phyloP scores from a whole-genome alignment of 192 early-diverging fungal genomes.

The Backusella morwellensis region DNA sequence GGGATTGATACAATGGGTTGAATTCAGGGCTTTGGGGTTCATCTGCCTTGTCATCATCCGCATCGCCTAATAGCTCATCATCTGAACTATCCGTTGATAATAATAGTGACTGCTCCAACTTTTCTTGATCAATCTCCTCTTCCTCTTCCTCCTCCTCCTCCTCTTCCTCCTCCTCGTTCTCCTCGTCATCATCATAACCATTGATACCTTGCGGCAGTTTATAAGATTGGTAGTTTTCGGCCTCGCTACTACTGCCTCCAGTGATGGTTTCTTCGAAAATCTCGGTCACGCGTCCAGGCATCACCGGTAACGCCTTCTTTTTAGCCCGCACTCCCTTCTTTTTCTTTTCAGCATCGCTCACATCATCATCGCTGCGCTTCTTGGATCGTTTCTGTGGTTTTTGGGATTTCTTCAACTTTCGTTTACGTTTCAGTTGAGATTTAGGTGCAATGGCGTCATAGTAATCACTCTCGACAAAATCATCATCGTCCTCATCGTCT shows the following conservation, averaged over 20 bases:
- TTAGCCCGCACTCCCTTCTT: neutral
- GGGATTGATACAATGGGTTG: slow-evolving; percentile 30
- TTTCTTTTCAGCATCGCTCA: neutral
- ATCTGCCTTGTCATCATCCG: neutral
- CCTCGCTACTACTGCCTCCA: neutral
- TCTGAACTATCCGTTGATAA: slow-evolving; percentile 6
- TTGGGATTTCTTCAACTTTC: neutral
- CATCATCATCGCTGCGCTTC: slow-evolving; percentile 4
- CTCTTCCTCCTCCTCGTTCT: neutral
- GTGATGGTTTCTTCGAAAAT: neutral
- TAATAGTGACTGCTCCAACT: slow-evolving; percentile 4
- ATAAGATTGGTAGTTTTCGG: neutral
- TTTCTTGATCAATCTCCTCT: slow-evolving; percentile 5
- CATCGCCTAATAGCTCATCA: neutral
- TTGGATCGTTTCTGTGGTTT: neutral
- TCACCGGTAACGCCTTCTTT: neutral
- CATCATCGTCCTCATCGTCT: neutral
- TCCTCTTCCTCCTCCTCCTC: neutral
- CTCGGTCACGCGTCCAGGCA: neutral
- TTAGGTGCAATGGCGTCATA: neutral
- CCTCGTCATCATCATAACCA: neutral
- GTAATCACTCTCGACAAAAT: slow-evolving; percentile 21
- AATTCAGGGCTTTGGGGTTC: slow-evolving; percentile 17
- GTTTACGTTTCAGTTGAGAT: neutral
- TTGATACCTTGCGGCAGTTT: neutral